Evolutionary conservation across 1,284 basidiomycete genomes (phyloP), one percentile per base, ranked within the genome.

Genomic region (Ganoderma lingzhi): DNA sequence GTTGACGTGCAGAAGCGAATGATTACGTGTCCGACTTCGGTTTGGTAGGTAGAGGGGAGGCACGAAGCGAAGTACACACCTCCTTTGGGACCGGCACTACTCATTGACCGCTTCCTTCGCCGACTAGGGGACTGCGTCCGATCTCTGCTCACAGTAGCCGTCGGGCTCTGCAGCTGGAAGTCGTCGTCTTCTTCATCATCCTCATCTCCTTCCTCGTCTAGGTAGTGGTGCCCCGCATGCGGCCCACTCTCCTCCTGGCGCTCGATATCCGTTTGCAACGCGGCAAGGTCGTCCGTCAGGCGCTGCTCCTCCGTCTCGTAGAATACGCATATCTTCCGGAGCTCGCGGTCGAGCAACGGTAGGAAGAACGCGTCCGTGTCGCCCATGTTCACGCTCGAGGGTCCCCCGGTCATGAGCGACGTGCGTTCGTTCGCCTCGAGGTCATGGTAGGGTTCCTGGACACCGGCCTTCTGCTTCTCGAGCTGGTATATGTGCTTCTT

Each of bases 401-500:
- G 32, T 2, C 35, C 56, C n/a, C 56, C 30, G 55, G 75, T 75
- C 51, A 93, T 85, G 41, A 93, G 85, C 1, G 87, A 80, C 0
- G 86, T 85, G 8, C 75, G 82, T 75, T 93, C 93, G 73, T 86
- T 88, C 14, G 88, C 85, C 75, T 94, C 93, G 59, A 91, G 74
- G 78, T 96, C 93, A 45, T 84, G 82, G 51, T 84, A 82, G 0
- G 81, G 82, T 17, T 82, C 76, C 42, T 74, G 76, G 41, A 82
- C 78, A 39, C 81, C 83, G 8, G 35, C 85, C 74, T 89, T 87
- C 73, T 88, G 87, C 79, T 90, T 93, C 82, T 96, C 95, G 65
- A 95, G 84, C 74, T 94, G 90, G 82, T 96, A 94, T 67, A 95
- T 90, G 74, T 89, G 89, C 78, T 95, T 96, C 83, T 97, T 98